phyloP scores from a whole-genome alignment of 1,284 basidiomycete species.

The Cystobasidium pallidum region DNA sequence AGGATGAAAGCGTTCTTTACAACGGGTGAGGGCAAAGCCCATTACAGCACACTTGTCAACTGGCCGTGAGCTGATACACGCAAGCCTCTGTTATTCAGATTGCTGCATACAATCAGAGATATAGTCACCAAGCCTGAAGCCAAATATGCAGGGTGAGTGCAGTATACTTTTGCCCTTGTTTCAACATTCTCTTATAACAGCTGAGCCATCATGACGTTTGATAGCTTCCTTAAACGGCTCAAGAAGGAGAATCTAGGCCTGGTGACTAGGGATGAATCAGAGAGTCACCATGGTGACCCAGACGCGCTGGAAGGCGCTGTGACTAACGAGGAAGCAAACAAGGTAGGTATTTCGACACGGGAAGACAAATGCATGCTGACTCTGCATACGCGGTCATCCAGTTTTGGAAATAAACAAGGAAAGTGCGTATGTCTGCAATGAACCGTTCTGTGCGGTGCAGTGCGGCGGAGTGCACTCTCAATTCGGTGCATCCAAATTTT shows the following conservation, averaged over 20 bases:
- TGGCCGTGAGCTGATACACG: too few relatives aligned
- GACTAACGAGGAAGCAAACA: conserved; percentile 8
- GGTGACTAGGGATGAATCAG: conserved; percentile 31
- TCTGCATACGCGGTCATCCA: neutral
- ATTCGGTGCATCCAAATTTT: too few relatives aligned
- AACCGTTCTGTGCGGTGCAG: too few relatives aligned
- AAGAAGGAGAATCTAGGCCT: conserved; percentile 37
- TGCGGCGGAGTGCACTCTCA: too few relatives aligned
- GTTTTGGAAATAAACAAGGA: conserved; percentile 36
- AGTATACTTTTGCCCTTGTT: too few relatives aligned
- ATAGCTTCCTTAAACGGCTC: conserved; percentile 33
- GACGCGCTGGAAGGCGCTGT: conserved; percentile 31
- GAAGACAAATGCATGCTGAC: neutral
- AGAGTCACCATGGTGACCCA: conserved; percentile 22
- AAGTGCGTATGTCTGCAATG: neutral
- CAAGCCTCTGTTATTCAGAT: neutral
- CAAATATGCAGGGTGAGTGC: conserved; percentile 16
- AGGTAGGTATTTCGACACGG: neutral
- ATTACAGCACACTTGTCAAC: too few relatives aligned
- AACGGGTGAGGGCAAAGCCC: conserved; percentile 22
- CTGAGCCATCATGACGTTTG: neutral
- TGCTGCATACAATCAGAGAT: conserved; percentile 9
- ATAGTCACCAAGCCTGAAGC: conserved; percentile 14
- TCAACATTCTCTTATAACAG: too few relatives aligned
- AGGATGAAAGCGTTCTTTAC: conserved; percentile 32